phyloP scores from a whole-genome alignment of 768 basidiomycete genomes.

The Boletus tomentosulus region DNA sequence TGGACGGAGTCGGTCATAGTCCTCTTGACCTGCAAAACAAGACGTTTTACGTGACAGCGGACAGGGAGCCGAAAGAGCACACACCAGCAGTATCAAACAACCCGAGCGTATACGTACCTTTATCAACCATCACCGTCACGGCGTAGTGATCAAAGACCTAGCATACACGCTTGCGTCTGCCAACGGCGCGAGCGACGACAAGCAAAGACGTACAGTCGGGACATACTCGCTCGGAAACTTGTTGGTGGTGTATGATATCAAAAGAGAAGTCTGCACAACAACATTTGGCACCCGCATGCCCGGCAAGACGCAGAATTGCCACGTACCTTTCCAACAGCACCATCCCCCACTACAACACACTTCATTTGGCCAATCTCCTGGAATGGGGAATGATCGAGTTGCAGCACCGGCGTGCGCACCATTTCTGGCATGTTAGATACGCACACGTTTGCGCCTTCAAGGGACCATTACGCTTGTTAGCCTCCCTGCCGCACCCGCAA shows the following conservation, averaged over 20 bases:
- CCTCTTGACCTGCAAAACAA: too few species aligned
- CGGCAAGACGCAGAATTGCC: neutral
- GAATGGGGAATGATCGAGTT: too few species aligned
- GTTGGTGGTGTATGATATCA: slow-evolving; percentile 97
- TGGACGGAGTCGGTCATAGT: too few species aligned
- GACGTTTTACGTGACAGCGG: too few species aligned
- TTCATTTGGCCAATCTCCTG: too few species aligned
- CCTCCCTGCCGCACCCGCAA: too few species aligned
- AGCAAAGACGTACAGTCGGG: slow-evolving; percentile 72
- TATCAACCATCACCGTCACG: slow-evolving; percentile 99
- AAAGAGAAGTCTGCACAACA: slow-evolving; percentile 73
- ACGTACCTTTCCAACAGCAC: slow-evolving; percentile 95
- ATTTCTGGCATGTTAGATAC: too few species aligned
- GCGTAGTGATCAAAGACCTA: slow-evolving; percentile 97
- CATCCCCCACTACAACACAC: slow-evolving; percentile 96
- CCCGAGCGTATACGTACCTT: slow-evolving; percentile 97
- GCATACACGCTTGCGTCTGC: slow-evolving; percentile 17
- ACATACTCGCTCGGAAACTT: slow-evolving; percentile 99
- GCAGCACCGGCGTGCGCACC: too few species aligned
- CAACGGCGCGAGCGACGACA: slow-evolving; percentile 3
- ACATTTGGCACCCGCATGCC: slow-evolving; percentile 1
- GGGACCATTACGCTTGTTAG: too few species aligned
- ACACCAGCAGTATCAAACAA: slow-evolving; percentile 99
- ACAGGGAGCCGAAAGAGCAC: too few species aligned
- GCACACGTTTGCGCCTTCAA: too few species aligned